Percentiles rank a stretch among this genome's conserved stretches.
Conservation (phyloP, 495 filamentous ascomycete species). For the Parathielavia appendiculata region DNA sequence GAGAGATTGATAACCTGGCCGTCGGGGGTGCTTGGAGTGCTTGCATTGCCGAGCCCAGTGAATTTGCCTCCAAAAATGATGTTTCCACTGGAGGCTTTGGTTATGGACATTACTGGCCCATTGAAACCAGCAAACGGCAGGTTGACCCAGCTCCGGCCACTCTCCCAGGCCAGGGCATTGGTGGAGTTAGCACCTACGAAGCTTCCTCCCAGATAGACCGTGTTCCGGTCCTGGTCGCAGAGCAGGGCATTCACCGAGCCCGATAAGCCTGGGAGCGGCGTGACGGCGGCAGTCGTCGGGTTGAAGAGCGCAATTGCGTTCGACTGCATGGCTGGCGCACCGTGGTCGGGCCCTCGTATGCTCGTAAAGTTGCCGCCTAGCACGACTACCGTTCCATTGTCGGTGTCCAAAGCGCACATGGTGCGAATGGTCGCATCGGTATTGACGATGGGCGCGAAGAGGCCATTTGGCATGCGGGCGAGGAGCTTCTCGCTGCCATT, state of each 20-base stretch:
- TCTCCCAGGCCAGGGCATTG: conserved; percentile 83
- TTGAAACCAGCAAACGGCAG: conserved; percentile 92
- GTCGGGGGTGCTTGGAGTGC: conserved; percentile 51
- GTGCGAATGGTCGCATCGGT: conserved; percentile 78
- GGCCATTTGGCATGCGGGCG: conserved; percentile 77
- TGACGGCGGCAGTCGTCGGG: conserved; percentile 59
- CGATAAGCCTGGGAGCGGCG: conserved; percentile 67
- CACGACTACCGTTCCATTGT: conserved; percentile 65
- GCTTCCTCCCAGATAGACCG: conserved; percentile 85
- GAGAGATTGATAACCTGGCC: conserved; percentile 79
- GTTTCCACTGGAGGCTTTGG: conserved; percentile 69
- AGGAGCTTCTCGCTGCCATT: conserved; percentile 81
- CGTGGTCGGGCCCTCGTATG: conserved; percentile 50
- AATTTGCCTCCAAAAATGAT: conserved; percentile 94
- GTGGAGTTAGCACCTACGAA: conserved; percentile 74
- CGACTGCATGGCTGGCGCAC: conserved; percentile 49
- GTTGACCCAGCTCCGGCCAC: conserved; percentile 69
- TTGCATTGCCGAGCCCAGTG: conserved; percentile 79
- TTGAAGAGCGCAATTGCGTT: conserved; percentile 78
- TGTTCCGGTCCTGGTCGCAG: conserved; percentile 77
- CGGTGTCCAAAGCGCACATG: conserved; percentile 76
- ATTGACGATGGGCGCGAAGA: conserved; percentile 63
- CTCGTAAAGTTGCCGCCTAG: conserved; percentile 97
- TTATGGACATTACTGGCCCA: conserved; percentile 82
- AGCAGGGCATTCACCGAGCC: conserved; percentile 75